Evolutionary conservation across 2,329 filamentous ascomycete genomes (phyloP).

Genomic region (Neobulgaria alba): DNA sequence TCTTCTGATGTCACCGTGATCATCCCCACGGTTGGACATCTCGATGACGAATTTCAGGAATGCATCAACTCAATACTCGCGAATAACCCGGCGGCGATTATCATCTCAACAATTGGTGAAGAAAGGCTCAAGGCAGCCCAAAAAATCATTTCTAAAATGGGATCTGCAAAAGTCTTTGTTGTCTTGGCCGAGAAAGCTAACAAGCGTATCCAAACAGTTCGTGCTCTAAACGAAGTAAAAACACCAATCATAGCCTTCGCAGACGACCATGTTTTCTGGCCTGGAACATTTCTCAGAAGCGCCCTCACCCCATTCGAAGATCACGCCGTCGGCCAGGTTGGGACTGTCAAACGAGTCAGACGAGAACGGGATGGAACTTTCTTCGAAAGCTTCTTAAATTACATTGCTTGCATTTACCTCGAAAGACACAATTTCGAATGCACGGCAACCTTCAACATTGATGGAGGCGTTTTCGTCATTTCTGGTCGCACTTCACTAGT

Average conservation of each 20-base stretch:
- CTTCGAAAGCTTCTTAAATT: constrained; percentile 32
- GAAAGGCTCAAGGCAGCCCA: constrained; percentile 1
- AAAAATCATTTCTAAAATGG: not conserved
- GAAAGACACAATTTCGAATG: constrained; percentile 56
- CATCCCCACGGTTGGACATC: constrained; percentile 14
- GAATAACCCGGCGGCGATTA: constrained; percentile 11
- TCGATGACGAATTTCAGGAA: constrained; percentile 8
- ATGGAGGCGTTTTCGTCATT: constrained; percentile 50
- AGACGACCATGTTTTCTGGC: constrained; percentile 20
- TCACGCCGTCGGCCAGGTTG: constrained; percentile 41
- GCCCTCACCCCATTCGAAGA: constrained; percentile 19
- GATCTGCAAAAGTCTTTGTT: not conserved
- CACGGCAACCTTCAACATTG: constrained; percentile 44
- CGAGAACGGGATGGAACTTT: constrained; percentile 27
- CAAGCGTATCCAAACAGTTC: constrained; percentile 15
- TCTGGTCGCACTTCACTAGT: constrained; percentile 47
- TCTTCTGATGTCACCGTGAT: constrained; percentile 19
- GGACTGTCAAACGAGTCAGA: constrained; percentile 45
- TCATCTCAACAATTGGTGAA: constrained; percentile 13
- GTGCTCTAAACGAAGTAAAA: constrained; percentile 6
- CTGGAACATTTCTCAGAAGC: constrained; percentile 10
- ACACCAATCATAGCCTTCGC: constrained; percentile 14
- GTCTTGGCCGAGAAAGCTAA: not conserved
- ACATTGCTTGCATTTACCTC: constrained; percentile 50
- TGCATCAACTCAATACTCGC: constrained; percentile 8